phyloP scores from a whole-genome alignment of 2,329 filamentous ascomycete species.

The Cercospora sesami region DNA sequence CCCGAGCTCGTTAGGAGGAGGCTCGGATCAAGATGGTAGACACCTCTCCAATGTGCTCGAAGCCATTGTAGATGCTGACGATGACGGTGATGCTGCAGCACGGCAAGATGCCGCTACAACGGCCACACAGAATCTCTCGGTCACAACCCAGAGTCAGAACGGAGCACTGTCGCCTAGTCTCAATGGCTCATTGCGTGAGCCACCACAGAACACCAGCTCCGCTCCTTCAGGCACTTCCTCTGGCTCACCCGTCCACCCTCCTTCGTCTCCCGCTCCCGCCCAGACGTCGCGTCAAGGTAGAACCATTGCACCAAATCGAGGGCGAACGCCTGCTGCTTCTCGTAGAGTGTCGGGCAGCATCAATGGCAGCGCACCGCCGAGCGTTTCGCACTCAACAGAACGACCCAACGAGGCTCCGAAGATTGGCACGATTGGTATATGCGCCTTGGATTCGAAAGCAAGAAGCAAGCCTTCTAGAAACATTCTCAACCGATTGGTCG shows the following conservation, averaged over 20 bases:
- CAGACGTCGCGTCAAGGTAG: conserved; percentile 26
- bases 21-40: conserved; percentile 49
- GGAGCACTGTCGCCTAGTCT: conserved; percentile 45
- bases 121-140: conserved; percentile 46
- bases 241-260: conserved; percentile 76
- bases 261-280: conserved; percentile 47
- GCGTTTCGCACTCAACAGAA: conserved; percentile 75
- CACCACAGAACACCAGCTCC: conserved; percentile 15
- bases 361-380: conserved; percentile 63
- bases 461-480: conserved; percentile 96
- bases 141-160: conserved; percentile 49
- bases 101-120: conserved; percentile 40
- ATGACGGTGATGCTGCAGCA: conserved; percentile 16
- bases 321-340: conserved; percentile 56
- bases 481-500: conserved; percentile 87
- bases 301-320: conserved; percentile 40
- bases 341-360: conserved; percentile 64
- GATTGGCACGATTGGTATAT: conserved; percentile 79
- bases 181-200: conserved; percentile 40
- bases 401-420: conserved; percentile 56
- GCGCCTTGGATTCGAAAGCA: conserved; percentile 91
- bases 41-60: conserved; percentile 15
- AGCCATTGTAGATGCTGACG: conserved; percentile 20
- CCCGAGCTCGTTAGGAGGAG: conserved; percentile 47
- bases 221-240: conserved; percentile 72